A percentile compares a stretch with the other conserved stretches of the same genome.
These are phyloP conservation scores for Melampsora americana DNA, from an alignment of 1,284 basidiomycete species.

Conservation along the genomic window DNA sequence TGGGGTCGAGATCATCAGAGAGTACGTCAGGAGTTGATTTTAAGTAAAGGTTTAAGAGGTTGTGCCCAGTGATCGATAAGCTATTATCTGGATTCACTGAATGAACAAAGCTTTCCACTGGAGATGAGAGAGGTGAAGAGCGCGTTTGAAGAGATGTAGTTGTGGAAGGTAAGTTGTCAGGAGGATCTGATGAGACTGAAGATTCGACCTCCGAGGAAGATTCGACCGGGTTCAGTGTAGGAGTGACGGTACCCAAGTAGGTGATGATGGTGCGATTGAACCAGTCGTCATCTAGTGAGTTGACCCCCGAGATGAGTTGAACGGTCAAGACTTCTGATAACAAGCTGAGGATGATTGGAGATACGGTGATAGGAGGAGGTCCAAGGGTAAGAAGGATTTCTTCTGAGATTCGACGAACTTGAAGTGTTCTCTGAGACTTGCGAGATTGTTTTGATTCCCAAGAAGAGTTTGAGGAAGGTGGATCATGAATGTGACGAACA, in stretches of 20 bases:
- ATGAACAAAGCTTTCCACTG: too few relatives aligned
- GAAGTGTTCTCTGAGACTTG: slow-evolving; percentile 13
- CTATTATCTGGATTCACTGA: slow-evolving; percentile 14
- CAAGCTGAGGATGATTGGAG: slow-evolving; percentile 27
- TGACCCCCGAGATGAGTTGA: slow-evolving; percentile 29
- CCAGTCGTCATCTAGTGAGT: slow-evolving; percentile 19
- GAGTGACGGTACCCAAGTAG: slow-evolving; percentile 13
- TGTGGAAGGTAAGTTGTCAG: not conserved
- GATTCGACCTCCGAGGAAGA: not conserved
- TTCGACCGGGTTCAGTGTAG: slow-evolving; percentile 6
- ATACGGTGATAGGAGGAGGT: slow-evolving; percentile 27
- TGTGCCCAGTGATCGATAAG: slow-evolving; percentile 5
- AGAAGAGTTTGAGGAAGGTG: slow-evolving; percentile 11
- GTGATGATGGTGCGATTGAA: slow-evolving; percentile 28
- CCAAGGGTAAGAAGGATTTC: slow-evolving; percentile 40
- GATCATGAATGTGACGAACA: slow-evolving; percentile 28
- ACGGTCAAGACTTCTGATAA: slow-evolving; percentile 32
- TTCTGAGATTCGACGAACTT: slow-evolving; percentile 33
- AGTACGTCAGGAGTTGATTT: slow-evolving; percentile 22
- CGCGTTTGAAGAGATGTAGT: not conserved
- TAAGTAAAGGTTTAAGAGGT: slow-evolving; percentile 27
- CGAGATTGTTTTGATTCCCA: slow-evolving; percentile 7
- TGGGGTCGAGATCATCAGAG: too few relatives aligned
- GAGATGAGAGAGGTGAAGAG: not conserved
- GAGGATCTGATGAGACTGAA: not conserved